phyloP scores from a whole-genome alignment of 805 yeast species.

The Candida railenensis region DNA sequence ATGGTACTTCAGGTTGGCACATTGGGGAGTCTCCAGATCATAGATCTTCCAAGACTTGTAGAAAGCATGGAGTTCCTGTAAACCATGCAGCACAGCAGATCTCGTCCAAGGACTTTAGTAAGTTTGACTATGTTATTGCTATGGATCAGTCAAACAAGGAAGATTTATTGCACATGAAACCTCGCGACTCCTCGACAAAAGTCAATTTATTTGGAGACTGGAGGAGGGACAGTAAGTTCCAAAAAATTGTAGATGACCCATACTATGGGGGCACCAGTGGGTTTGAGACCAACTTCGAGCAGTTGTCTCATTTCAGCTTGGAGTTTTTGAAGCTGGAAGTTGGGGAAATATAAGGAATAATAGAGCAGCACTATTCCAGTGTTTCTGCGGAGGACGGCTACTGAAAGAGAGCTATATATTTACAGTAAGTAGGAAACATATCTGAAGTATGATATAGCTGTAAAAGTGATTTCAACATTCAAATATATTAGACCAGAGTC shows the following conservation, averaged over 20 bases:
- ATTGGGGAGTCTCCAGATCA: constrained; percentile 79
- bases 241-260: constrained; percentile 78
- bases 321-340: constrained; percentile 59
- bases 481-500: too few species aligned
- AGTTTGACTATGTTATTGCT: constrained; percentile 67
- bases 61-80: constrained; percentile 69
- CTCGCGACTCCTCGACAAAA: constrained; percentile 47
- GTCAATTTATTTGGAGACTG: constrained; percentile 81
- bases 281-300: constrained; percentile 76
- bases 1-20: constrained; percentile 87
- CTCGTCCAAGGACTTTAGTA: constrained; percentile 44
- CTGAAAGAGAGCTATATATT: too few species aligned
- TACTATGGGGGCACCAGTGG: constrained; percentile 88
- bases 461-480: too few species aligned
- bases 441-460: too few species aligned
- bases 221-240: constrained; percentile 51
- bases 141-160: constrained; percentile 65
- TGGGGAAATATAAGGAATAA: constrained; percentile 12
- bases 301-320: constrained; percentile 71
- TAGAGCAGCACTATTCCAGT: not conserved
- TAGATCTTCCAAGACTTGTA: constrained; percentile 68
- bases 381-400: too few species aligned
- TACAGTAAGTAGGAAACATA: too few species aligned
- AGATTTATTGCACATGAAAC: constrained; percentile 52
- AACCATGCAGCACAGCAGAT: constrained; percentile 76